Base-by-base conservation (phyloP, 306 rosid genomes). In the Purshia tridentata region DNA sequence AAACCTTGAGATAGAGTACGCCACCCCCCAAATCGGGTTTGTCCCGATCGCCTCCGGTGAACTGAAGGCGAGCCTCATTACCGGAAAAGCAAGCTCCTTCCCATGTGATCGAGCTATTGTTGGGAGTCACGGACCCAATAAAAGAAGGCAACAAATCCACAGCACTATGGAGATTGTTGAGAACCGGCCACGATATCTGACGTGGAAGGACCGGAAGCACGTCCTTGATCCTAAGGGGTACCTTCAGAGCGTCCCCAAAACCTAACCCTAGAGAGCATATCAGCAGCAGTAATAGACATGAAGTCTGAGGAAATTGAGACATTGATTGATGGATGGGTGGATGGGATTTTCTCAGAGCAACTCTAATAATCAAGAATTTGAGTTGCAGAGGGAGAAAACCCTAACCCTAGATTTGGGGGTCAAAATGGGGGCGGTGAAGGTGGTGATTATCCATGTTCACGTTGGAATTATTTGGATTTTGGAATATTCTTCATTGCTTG, bases 141-240 rank as follows among this genome's bases (percentile, higher is more conserved):
- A 87, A 91, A 41, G 85, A 79, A 11, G 98, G 98, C 72, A 94
- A 80, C 92, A 94, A 88, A 81, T 94, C 98, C 69, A 84, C 97
- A 42, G 98, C 96, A 77, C 89, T 85, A 77, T 94, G 97, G 73
- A 94, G 51, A 51, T 77, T 94, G 76, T 94, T 89, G 46, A 94
- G 95, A 47, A 94, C 92, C 40, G 98, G 97, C 98, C 98, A 94
- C 40, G 98, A 89, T 9, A 94, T 82, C 65, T 84, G 85, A 20
- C 60, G 90, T 0, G 98, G 98, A 11, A 94, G 90, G 78, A 86
- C 98, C 13, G 98, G 97, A 75, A 91, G 92, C 73, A 89, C 87
- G 66, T 94, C 98, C 67, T 89, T 85, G 45, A 82, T 82, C 72
- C 85, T 81, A 71, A 94, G 85, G 44, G 98, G 97, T 1, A 91